Conservation (phyloP, 768 basidiomycete genomes). For the button mushroom (Agaricus bisporus) region DNA sequence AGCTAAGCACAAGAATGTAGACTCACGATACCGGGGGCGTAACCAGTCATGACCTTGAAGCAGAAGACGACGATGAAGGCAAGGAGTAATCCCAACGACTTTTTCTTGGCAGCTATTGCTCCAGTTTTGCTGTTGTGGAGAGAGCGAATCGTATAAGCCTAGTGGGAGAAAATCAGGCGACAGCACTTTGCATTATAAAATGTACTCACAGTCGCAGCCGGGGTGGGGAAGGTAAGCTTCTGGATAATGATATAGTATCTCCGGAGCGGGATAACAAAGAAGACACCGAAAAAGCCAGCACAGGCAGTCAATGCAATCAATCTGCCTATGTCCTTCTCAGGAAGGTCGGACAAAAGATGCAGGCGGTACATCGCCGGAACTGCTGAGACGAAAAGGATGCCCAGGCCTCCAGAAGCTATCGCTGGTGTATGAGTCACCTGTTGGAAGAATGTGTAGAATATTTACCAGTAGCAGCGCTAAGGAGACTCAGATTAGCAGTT, state of each 20-base stretch:
- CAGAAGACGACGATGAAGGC: slow-evolving; percentile 42
- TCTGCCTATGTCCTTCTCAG: slow-evolving; percentile 46
- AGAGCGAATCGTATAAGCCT: slow-evolving; percentile 59
- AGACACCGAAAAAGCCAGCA: slow-evolving; percentile 55
- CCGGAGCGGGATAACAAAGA: slow-evolving; percentile 60
- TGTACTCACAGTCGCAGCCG: slow-evolving; percentile 47
- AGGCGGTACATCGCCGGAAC: slow-evolving; percentile 58
- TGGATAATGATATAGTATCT: slow-evolving; percentile 59
- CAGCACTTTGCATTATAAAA: neutral
- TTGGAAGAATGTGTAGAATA: slow-evolving; percentile 8
- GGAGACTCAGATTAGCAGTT: neutral
- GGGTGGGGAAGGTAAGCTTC: slow-evolving; percentile 59
- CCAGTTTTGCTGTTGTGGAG: slow-evolving; percentile 47
- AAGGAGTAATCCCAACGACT: slow-evolving; percentile 43
- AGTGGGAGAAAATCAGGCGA: neutral
- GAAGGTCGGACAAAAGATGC: slow-evolving; percentile 36
- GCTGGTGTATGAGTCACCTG: slow-evolving; percentile 2
- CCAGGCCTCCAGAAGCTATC: slow-evolving; percentile 48
- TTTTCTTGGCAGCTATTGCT: slow-evolving; percentile 46
- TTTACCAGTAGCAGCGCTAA: slow-evolving; percentile 44
- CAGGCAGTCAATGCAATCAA: slow-evolving; percentile 50
- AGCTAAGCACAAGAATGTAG: neutral
- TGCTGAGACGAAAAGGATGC: slow-evolving; percentile 54
- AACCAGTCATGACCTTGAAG: slow-evolving; percentile 49
- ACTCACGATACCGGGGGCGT: slow-evolving; percentile 53